These are phyloP conservation scores for Barnettozyma hawaiiensis DNA, from an alignment of 1,139 yeast species.

Conservation along the genomic window DNA sequence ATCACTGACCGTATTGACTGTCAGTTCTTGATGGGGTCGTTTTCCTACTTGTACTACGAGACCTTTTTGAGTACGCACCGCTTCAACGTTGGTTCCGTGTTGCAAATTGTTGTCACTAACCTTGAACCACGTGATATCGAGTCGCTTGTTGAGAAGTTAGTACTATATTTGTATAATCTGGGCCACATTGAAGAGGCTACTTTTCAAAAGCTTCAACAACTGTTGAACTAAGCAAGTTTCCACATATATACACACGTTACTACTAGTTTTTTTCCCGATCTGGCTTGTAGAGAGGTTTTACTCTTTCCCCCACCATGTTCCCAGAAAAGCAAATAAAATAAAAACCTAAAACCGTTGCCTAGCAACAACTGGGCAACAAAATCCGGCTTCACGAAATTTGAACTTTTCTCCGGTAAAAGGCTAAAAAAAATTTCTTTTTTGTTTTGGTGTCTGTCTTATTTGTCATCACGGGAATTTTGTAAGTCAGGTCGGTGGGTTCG, in stretches of 20 bases:
- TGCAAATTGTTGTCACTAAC: constrained; percentile 73
- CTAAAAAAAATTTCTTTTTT: too few species aligned
- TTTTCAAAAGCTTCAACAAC: constrained; percentile 16
- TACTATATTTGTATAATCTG: constrained; percentile 55
- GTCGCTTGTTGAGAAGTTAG: constrained; percentile 55
- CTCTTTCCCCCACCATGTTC: too few species aligned
- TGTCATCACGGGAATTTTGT: too few species aligned
- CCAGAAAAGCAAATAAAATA: too few species aligned
- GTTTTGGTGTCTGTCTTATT: too few species aligned
- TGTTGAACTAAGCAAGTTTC: background rate
- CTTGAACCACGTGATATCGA: constrained; percentile 62
- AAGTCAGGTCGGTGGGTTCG: too few species aligned
- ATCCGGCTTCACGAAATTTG: too few species aligned
- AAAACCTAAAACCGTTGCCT: too few species aligned
- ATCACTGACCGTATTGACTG: constrained; percentile 97
- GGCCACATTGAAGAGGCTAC: constrained; percentile 40
- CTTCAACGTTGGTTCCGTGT: constrained; percentile 63
- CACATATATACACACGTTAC: background rate
- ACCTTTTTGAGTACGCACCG: constrained; percentile 77
- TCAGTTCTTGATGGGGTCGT: constrained; percentile 96
- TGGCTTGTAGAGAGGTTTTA: too few species aligned
- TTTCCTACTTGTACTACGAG: constrained; percentile 86
- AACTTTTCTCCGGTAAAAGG: too few species aligned
- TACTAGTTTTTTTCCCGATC: background rate
- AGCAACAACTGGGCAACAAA: too few species aligned